Percentiles rank a stretch among this genome's conserved stretches.
phyloP scores from a whole-genome alignment of 306 rosid species.

The Pyrus betulifolia region DNA sequence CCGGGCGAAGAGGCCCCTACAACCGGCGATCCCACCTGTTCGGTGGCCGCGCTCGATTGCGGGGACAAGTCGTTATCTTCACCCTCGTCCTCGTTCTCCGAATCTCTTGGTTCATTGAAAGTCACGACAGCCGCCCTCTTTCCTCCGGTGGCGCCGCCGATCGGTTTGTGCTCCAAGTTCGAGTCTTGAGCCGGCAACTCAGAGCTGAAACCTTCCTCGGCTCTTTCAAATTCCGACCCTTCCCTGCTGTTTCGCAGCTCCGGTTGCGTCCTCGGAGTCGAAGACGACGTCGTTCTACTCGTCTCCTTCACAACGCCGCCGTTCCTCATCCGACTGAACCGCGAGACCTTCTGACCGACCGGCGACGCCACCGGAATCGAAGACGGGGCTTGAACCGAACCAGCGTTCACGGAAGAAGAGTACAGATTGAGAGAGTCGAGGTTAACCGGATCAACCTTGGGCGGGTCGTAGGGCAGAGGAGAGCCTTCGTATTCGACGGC shows the following conservation, averaged over 20 bases:
- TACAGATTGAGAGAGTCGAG: conserved; percentile 19
- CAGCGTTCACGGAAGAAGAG: conserved; percentile 21
- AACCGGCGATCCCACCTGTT: conserved; percentile 44
- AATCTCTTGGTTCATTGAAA: conserved; percentile 51
- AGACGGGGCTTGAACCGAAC: conserved; percentile 35
- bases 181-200: conserved; percentile 22
- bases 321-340: conserved; percentile 40
- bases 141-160: conserved; percentile 5
- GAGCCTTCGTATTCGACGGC: conserved; percentile 76
- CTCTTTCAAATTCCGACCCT: conserved; percentile 25
- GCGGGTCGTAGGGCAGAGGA: conserved; percentile 59
- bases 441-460: conserved; percentile 62
- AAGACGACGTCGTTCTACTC: conserved; percentile 40
- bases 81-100: conserved; percentile 41
- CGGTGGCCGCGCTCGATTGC: conserved; percentile 58
- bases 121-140: conserved; percentile 51
- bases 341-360: conserved; percentile 31
- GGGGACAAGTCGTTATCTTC: conserved; percentile 41
- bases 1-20: neutral
- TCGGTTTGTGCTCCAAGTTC: conserved; percentile 2
- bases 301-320: conserved; percentile 27
- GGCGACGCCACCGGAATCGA: conserved; percentile 57
- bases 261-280: conserved; percentile 35
- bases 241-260: conserved; percentile 32
- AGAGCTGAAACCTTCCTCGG: conserved; percentile 23